phyloP scores from a whole-genome alignment of 768 basidiomycete genomes.

The Collybia sordida region DNA sequence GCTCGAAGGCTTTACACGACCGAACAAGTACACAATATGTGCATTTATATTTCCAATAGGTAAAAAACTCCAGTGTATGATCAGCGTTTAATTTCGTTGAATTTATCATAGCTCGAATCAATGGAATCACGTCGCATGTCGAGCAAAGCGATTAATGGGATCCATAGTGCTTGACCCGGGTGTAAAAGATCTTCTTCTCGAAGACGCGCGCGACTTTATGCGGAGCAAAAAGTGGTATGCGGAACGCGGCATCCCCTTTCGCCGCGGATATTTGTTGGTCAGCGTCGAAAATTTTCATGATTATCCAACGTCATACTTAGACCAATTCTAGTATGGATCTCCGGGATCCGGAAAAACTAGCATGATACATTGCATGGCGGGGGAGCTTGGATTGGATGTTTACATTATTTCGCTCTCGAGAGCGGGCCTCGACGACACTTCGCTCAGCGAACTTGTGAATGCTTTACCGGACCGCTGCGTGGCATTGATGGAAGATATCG shows the following conservation, averaged over 20 bases:
- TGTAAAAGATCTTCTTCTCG: slow-evolving; percentile 52
- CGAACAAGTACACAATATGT: slow-evolving; percentile 38
- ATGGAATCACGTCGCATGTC: slow-evolving; percentile 52
- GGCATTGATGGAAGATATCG: slow-evolving; percentile 73
- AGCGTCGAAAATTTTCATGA: slow-evolving; percentile 4
- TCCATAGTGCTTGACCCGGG: slow-evolving; percentile 64
- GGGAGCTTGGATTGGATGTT: slow-evolving; percentile 66
- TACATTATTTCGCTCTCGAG: slow-evolving; percentile 65
- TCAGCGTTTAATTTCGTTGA: neutral
- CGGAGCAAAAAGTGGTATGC: slow-evolving; percentile 58
- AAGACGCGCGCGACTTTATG: slow-evolving; percentile 63
- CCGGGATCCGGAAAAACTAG: slow-evolving; percentile 75
- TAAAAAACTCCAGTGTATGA: slow-evolving; percentile 10
- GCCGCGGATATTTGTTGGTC: slow-evolving; percentile 61
- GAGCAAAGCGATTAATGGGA: slow-evolving; percentile 52
- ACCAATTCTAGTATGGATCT: slow-evolving; percentile 50
- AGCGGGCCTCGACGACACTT: slow-evolving; percentile 53
- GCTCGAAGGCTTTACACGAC: slow-evolving; percentile 37
- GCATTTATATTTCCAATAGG: slow-evolving; percentile 42
- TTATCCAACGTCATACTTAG: neutral
- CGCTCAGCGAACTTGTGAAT: slow-evolving; percentile 50
- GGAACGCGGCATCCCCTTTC: slow-evolving; percentile 67
- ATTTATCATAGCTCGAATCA: slow-evolving; percentile 19
- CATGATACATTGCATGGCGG: slow-evolving; percentile 65
- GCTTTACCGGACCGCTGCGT: slow-evolving; percentile 55